Percentiles rank a stretch among this genome's conserved stretches.
Evolutionary conservation across 1,139 yeast species (phyloP).

Genomic region (Blastobotrys elegans): DNA sequence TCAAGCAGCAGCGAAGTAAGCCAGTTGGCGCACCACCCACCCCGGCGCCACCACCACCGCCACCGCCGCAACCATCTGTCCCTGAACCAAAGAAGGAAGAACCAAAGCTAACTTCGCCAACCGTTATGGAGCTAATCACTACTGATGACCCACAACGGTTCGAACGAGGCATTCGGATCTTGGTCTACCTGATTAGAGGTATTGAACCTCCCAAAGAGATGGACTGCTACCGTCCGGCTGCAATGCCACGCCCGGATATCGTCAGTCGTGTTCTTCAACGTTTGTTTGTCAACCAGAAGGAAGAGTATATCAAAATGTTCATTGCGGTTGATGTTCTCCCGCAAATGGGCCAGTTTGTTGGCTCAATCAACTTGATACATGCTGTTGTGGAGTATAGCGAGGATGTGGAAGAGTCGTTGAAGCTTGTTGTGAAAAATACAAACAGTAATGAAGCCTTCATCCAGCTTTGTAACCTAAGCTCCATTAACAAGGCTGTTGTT

Average conservation of each 20-base stretch:
- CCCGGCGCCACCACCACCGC: constrained; percentile 6
- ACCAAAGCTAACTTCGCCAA: constrained; percentile 5
- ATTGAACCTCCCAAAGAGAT: constrained; percentile 18
- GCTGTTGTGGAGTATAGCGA: constrained; percentile 17
- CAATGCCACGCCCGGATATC: constrained; percentile 23
- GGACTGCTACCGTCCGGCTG: constrained; percentile 17
- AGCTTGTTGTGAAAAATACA: neutral
- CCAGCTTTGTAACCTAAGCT: neutral
- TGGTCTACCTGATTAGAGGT: constrained; percentile 20
- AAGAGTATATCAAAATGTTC: constrained; percentile 16
- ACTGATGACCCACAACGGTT: constrained; percentile 20
- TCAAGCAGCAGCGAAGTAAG: neutral
- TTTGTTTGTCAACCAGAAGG: constrained; percentile 17
- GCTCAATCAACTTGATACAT: constrained; percentile 16
- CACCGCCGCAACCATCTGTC: neutral
- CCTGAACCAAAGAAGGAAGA: neutral
- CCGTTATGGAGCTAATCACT: constrained; percentile 19
- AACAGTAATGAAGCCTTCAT: constrained; percentile 13
- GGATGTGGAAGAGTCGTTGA: constrained; percentile 6
- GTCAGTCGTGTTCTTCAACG: constrained; percentile 20
- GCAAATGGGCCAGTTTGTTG: constrained; percentile 22
- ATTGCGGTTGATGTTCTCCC: constrained; percentile 19
- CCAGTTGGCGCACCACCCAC: neutral
- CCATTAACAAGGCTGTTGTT: neutral
- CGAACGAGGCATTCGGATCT: constrained; percentile 19